A percentile compares a stretch with the other conserved stretches of the same genome.
phyloP scores from a whole-genome alignment of 2,329 filamentous ascomycete genomes.

The Hansfordia pulvinata region DNA sequence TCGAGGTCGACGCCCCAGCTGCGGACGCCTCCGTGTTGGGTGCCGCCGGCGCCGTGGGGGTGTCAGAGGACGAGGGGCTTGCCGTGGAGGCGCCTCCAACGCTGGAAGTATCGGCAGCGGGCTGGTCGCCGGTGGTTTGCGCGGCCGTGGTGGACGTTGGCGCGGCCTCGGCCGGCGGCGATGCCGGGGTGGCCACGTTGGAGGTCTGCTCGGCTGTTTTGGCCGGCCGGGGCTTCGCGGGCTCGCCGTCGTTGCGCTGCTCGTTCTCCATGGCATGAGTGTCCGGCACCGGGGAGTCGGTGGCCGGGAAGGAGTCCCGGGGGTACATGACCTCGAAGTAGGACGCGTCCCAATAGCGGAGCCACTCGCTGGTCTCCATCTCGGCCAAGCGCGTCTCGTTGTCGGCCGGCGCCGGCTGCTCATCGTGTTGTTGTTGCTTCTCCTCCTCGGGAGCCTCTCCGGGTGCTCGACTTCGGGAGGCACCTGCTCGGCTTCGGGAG shows the following conservation, averaged over 20 bases:
- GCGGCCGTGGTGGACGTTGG: conserved; percentile 6
- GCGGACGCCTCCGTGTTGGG: too few relatives aligned
- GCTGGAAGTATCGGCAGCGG: too few relatives aligned
- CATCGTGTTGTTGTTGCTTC: too few relatives aligned
- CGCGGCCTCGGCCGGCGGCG: conserved; percentile 5
- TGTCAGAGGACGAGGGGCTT: too few relatives aligned
- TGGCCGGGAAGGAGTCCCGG: too few relatives aligned
- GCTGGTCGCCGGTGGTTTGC: too few relatives aligned
- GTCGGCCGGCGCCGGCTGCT: conserved; percentile 9
- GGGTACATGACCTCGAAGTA: conserved; percentile 12
- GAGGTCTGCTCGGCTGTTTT: conserved; percentile 6
- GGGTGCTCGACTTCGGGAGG: conserved; percentile 9
- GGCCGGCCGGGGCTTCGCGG: conserved; percentile 5
- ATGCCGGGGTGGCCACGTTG: conserved; percentile 2
- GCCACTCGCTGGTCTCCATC: conserved; percentile 10
- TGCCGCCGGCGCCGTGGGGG: too few relatives aligned
- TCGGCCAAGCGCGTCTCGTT: conserved; percentile 7
- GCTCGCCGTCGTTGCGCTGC: conserved; percentile 3
- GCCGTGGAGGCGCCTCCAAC: too few relatives aligned
- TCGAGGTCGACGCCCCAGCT: too few relatives aligned
- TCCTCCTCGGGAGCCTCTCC: too few relatives aligned
- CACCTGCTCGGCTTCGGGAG: conserved; percentile 5
- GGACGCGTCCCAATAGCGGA: conserved; percentile 13
- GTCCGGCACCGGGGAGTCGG: too few relatives aligned
- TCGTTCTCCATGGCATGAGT: conserved; percentile 4